phyloP scores from a whole-genome alignment of 1,139 yeast species.

The Suhomyces bolitotheri region DNA sequence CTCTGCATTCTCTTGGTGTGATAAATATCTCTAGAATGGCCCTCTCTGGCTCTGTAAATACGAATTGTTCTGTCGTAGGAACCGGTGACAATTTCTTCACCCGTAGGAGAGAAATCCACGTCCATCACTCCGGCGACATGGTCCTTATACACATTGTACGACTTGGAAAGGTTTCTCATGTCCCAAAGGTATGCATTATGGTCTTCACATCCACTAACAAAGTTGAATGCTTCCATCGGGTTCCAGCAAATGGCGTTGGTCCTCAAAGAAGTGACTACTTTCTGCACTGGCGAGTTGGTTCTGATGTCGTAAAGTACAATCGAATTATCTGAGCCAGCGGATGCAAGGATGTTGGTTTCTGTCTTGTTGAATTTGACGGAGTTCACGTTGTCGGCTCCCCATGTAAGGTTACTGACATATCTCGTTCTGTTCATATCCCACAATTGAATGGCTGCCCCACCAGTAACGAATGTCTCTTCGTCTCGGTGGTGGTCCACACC shows the following conservation, averaged over 20 bases:
- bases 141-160: conserved; percentile 85
- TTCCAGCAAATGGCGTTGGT: conserved; percentile 92
- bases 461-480: conserved; percentile 80
- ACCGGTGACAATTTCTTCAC: conserved; percentile 93
- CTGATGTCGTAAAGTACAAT: conserved; percentile 87
- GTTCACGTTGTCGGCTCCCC: conserved; percentile 94
- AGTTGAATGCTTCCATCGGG: conserved; percentile 95
- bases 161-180: conserved; percentile 83
- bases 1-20: conserved; percentile 98
- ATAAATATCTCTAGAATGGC: conserved; percentile 92
- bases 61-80: conserved; percentile 93
- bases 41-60: conserved; percentile 71
- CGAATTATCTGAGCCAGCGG: conserved; percentile 91
- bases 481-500: conserved; percentile 84
- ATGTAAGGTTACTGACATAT: conserved; percentile 73
- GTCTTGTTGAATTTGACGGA: conserved; percentile 86
- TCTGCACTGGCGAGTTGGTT: conserved; percentile 91
- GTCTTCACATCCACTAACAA: conserved; percentile 92
- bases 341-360: conserved; percentile 85
- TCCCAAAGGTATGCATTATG: conserved; percentile 95
- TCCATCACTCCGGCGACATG: conserved; percentile 97
- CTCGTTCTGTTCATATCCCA: conserved; percentile 87
- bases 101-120: conserved; percentile 94
- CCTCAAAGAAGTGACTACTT: conserved; percentile 77
- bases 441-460: conserved; percentile 82